Base-by-base conservation (phyloP, 1,284 basidiomycete genomes). In the Ganoderma boninense region DNA sequence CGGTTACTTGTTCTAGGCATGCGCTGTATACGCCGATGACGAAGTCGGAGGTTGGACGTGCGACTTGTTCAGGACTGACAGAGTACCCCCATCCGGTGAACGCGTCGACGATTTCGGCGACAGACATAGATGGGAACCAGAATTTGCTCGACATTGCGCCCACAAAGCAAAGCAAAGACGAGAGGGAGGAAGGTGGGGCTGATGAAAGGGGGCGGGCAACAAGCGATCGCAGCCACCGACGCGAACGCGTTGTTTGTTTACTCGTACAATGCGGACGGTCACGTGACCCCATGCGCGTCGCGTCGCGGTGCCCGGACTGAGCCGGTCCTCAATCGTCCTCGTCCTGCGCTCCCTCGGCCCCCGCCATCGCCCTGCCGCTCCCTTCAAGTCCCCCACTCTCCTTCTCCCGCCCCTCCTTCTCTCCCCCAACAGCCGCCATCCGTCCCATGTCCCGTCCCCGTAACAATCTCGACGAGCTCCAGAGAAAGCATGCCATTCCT, bases 1-100 rank as follows among this genome's bases (percentile, higher is more conserved):
- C 87, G 49, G 92, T 92, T 65, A 95, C 87, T 74, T 91, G 88
- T 57, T 92, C 86, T 42, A 96, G 85, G 74, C 94, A 91, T 2
- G 89, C 87, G 65, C 84, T 84, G 80, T 92, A 95, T 32, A 94
- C 86, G 63, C 82, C 83, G 60, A 91, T 87, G 23, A 95, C 92
- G 70, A 92, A 92, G 49, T 93, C 90, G 0, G 90, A 77, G 0
- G 89, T 89, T 0, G 95, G 95, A 52, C 87, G 87, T 35, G 85
- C 78, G 56, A 97, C 87, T 74, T 95, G 93, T 68, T 94, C 91
- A 61, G 85, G 85, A 69, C 86, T 88, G 46, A 93, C 85, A 10
- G 86, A 83, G 42, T 93, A 82, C 0, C 89, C 89, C 92, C 92
- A 94, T 26, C 86, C 87, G 14, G 84, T 82, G 43, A 94, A 85